phyloP scores from a whole-genome alignment of 2,329 filamentous ascomycete genomes.

The Fusarium sp. region DNA sequence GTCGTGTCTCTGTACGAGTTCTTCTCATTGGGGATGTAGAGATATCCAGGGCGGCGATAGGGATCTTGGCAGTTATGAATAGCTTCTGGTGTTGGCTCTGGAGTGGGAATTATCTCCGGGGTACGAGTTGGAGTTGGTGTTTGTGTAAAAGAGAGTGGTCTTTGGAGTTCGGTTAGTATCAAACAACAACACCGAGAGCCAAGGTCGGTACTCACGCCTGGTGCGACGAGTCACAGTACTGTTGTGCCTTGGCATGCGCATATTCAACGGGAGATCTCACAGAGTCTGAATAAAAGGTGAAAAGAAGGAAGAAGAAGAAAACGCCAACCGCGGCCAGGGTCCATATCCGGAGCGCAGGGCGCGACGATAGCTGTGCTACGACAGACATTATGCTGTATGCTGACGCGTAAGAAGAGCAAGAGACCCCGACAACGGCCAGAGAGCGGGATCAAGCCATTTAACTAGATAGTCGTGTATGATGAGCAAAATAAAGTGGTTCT shows the following conservation, averaged over 20 bases:
- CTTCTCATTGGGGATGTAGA: slow-evolving; percentile 61
- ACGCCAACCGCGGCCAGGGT: slow-evolving; percentile 3
- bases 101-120: not conserved
- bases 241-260: slow-evolving; percentile 24
- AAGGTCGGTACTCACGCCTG: not conserved
- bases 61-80: slow-evolving; percentile 29
- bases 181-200: not conserved
- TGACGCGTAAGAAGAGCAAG: not conserved
- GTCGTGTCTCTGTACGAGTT: slow-evolving; percentile 68
- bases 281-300: slow-evolving; percentile 17
- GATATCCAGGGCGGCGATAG: slow-evolving; percentile 61
- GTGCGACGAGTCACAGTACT: slow-evolving; percentile 19
- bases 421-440: not conserved
- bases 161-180: not conserved
- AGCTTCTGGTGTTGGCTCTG: not conserved
- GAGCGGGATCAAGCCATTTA: not conserved
- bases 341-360: slow-evolving; percentile 20
- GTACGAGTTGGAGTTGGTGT: not conserved
- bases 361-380: slow-evolving; percentile 19
- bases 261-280: slow-evolving; percentile 20
- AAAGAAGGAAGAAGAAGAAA: slow-evolving; percentile 31
- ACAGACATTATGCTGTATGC: slow-evolving; percentile 18
- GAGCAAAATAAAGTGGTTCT: not conserved
- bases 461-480: not conserved
- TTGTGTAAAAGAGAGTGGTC: slow-evolving; percentile 12